Evolutionary conservation across 371 early-diverging fungal species (phyloP), one percentile per base, ranked within the genome.

Genomic region (Encephalitozoon romaleae): DNA sequence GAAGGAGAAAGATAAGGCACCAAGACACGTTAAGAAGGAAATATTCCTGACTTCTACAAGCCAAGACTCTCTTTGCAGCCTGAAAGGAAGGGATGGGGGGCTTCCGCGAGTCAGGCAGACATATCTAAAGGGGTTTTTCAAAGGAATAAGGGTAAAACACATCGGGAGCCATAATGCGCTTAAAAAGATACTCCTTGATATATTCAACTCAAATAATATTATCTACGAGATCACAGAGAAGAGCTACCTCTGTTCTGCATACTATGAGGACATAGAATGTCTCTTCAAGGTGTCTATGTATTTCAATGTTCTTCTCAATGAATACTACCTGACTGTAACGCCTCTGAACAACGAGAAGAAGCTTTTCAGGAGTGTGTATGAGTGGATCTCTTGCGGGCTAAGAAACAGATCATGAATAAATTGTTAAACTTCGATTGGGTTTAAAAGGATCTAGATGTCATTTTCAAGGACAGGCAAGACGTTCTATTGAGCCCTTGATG

Each of bases 241-340:
- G 52, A 52, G 66, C 53, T 82, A 77, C 42, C 42, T 67, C 26
- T 82, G 82, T 55, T 28, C 69, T 45, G 64, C 67, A 32, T 26
- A 45, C 21, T 18, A 69, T 21, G 39, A 76, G 21, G 67, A 72
- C 8, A 45, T 67, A n/a, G 70, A 78, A 28, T 77, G 78, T 18
- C 52, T 70, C 18, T 82, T 82, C 69, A 82, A 77, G 49, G 43
- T 82, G 26, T 55, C 78, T 3, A 49, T 79, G 68, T 82, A 79
- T 69, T 82, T 45, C 59, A 82, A 82, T 74, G 71, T 79, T 23
- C 43, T 82, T 51, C 41, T 82, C 12, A 47, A 51, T 4, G 73
- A 79, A 41, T 76, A 77, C 41, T 79, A 77, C 52, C 1, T 82
- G 34, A 51, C 51, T 43, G 21, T 79, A 12, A 77, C 53, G 15